phyloP scores from a whole-genome alignment of 1,284 basidiomycete species.

The Sporisorium sorghi region DNA sequence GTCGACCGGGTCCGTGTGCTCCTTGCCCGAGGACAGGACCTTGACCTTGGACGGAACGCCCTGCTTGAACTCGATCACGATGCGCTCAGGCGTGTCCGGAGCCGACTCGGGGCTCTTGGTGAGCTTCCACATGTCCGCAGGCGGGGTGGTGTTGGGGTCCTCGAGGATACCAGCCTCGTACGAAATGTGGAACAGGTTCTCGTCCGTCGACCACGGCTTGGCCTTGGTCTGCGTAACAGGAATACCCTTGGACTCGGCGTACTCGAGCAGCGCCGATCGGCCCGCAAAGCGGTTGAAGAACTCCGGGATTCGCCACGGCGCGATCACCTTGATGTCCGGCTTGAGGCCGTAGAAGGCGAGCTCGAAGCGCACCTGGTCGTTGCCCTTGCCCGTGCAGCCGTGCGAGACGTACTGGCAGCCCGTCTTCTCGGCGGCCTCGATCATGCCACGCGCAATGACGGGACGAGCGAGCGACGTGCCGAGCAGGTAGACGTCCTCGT shows the following conservation, averaged over 20 bases:
- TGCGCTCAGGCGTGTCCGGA: constrained; percentile 81
- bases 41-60: constrained; percentile 76
- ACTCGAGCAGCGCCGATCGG: constrained; percentile 89
- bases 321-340: constrained; percentile 98
- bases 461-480: constrained; percentile 97
- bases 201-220: constrained; percentile 97
- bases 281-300: constrained; percentile 99
- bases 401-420: constrained; percentile 82
- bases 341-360: constrained; percentile 98
- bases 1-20: constrained; percentile 86
- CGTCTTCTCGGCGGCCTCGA: constrained; percentile 87
- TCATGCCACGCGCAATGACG: constrained; percentile 99
- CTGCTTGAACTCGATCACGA: constrained; percentile 77
- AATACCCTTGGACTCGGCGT: constrained; percentile 87
- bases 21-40: constrained; percentile 58
- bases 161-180: constrained; percentile 99
- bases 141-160: constrained; percentile 93
- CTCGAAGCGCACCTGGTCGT: constrained; percentile 99
- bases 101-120: constrained; percentile 86
- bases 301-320: constrained; percentile 95
- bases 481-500: constrained; percentile 98
- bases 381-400: constrained; percentile 99
- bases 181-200: constrained; percentile 99
- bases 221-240: constrained; percentile 94
- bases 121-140: constrained; percentile 99